Evolutionary conservation across 1,139 yeast species (phyloP), one percentile per base, ranked within the genome.

Genomic region (Suhomyces wounanorum): DNA sequence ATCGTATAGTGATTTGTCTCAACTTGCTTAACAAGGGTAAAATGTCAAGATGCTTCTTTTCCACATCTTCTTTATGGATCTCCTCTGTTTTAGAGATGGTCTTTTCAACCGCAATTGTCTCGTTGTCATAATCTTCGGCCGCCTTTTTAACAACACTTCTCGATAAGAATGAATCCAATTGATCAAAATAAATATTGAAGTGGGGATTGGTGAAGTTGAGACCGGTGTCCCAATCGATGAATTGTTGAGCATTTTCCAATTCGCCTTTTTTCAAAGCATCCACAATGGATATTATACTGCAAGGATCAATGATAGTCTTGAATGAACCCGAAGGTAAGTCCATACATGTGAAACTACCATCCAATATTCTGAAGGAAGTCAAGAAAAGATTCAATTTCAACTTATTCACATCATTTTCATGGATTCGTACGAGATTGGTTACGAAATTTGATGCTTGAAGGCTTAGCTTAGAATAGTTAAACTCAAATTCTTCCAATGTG

Each of bases 161-260:
- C 3, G 40, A 21, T 25, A 43, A 26, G 13, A 43, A 23, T 16
- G 48, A 51, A 40, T 62, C 68, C 31, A 68, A 53, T 53, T 77
- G 81, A 54, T 77, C 81, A 47, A 71, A 72, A 54, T 72, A 77
- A 26, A 76, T 51, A 52, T 72, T 72, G 37, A 76, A 51, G 1
- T 63, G 62, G 3, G 80, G 79, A 45, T 68, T 68, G 4, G 78
- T 60, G 43, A 65, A 45, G 17, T 52, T 51, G 26, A 55, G 43
- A n/a, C 45, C 39, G 3, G 60, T 46, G 10, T 53, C 56, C 53
- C 52, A 49, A 43, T 57, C 52, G 23, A 58, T 51, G 35, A 50
- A 56, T n/a, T 53, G 53, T 14, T 54, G 45, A 1, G 52, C 36
- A 2, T 49, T 41, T 11, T 45, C 53, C 21, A 55, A 43, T 13